Percentiles rank a stretch among this genome's conserved stretches.
These are phyloP conservation scores for Spathaspora arborariae DNA, from an alignment of 805 yeast species.

Conservation along the genomic window DNA sequence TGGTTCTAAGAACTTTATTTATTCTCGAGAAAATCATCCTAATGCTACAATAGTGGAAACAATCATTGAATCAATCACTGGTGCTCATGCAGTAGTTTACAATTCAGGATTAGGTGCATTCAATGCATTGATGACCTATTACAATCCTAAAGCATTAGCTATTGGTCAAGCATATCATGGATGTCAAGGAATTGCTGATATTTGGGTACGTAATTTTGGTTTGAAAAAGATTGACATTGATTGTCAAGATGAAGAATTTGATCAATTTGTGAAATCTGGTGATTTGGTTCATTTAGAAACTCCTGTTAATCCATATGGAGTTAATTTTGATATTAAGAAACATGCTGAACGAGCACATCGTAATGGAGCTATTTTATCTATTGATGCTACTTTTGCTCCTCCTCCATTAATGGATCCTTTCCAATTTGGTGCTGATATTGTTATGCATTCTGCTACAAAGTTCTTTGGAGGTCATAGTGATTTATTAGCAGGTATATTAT, in stretches of 20 bases:
- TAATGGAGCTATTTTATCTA: slow-evolving; percentile 66
- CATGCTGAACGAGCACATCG: slow-evolving; percentile 71
- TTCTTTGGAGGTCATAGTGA: slow-evolving; percentile 97
- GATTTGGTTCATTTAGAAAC: slow-evolving; percentile 84
- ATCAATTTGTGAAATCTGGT: slow-evolving; percentile 45
- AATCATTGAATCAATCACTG: slow-evolving; percentile 55
- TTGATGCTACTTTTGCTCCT: slow-evolving; percentile 92
- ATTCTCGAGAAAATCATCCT: slow-evolving; percentile 76
- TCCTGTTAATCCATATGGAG: slow-evolving; percentile 84
- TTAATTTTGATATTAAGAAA: slow-evolving; percentile 54
- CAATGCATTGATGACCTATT: slow-evolving; percentile 64
- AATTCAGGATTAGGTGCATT: slow-evolving; percentile 81
- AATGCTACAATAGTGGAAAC: slow-evolving; percentile 66
- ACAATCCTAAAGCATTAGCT: slow-evolving; percentile 70
- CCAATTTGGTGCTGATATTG: slow-evolving; percentile 77
- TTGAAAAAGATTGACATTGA: slow-evolving; percentile 46
- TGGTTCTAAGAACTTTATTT: slow-evolving; percentile 20
- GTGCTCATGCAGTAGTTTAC: slow-evolving; percentile 65
- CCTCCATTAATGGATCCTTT: slow-evolving; percentile 85
- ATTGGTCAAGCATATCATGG: slow-evolving; percentile 87
- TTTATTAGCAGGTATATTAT: slow-evolving; percentile 74
- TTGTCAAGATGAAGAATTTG: slow-evolving; percentile 9
- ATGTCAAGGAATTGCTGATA: slow-evolving; percentile 62
- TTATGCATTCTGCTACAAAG: slow-evolving; percentile 92
- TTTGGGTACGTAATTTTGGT: slow-evolving; percentile 60